Percentiles rank a stretch among this genome's conserved stretches.
Conservation (phyloP, 306 rosid genomes). For the peach (Prunus persica) region Prunus_persica_NCBIv2 NC_034016.1:12009001-12009500, state of each 20-base stretch:
- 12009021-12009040: background rate
- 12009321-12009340: background rate
- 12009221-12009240: slow-evolving; percentile 86
- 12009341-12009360: background rate
- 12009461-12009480: background rate
- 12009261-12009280: slow-evolving; percentile 2
- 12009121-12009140: background rate
- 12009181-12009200: slow-evolving; percentile 83
- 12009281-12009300: background rate
- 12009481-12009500: background rate
- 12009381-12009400: background rate
- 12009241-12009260: slow-evolving; percentile 24
- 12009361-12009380: background rate
- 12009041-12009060: background rate
- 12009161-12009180: slow-evolving; percentile 26
- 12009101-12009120: background rate
- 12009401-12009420: background rate
- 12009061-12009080: slow-evolving; percentile 1
- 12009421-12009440: background rate
- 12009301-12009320: background rate
- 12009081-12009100: background rate
- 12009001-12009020: background rate
- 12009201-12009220: slow-evolving; percentile 75
- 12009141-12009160: slow-evolving; percentile 16
- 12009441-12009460: background rate